Conservation (phyloP, 371 early-diverging fungal genomes). For the Actinomortierella ambigua region DNA sequence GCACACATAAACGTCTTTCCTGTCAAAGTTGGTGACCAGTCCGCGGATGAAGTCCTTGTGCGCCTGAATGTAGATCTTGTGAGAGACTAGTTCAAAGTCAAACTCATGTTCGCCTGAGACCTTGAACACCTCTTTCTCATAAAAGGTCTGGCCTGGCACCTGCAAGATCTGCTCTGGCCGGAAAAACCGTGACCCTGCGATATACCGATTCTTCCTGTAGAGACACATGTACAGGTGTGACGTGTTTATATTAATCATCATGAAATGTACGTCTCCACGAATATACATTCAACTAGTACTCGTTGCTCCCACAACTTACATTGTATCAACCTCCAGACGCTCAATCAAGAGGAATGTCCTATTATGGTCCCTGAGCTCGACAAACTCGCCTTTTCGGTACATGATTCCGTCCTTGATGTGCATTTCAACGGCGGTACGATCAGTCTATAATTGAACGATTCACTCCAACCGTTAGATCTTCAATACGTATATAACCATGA, state of each 20-base stretch:
- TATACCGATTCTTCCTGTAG: conserved; percentile 38
- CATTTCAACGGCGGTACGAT: conserved; percentile 46
- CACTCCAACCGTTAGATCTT: too few relatives aligned
- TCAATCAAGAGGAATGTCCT: conserved; percentile 49
- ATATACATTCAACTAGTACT: too few relatives aligned
- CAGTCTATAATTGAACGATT: conserved; percentile 12
- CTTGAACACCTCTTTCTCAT: conserved; percentile 55
- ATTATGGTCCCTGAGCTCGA: conserved; percentile 34
- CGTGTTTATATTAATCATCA: too few relatives aligned
- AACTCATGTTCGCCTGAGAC: conserved; percentile 48
- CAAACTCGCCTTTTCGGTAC: conserved; percentile 51
- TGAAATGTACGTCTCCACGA: too few relatives aligned
- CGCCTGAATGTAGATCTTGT: conserved; percentile 53
- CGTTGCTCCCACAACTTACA: conserved; percentile 9
- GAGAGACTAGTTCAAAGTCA: conserved; percentile 49
- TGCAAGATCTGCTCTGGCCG: conserved; percentile 55
- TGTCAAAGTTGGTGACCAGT: conserved; percentile 47
- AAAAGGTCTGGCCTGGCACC: conserved; percentile 51
- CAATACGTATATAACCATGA: too few relatives aligned
- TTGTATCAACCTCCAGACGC: conserved; percentile 43
- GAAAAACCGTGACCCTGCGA: conserved; percentile 56
- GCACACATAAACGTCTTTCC: conserved; percentile 55
- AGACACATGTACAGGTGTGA: neutral
- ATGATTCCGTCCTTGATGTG: conserved; percentile 42
- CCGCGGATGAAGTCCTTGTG: conserved; percentile 52